phyloP scores from a whole-genome alignment of 2,329 filamentous ascomycete species.

The Alternaria sp. region DNA sequence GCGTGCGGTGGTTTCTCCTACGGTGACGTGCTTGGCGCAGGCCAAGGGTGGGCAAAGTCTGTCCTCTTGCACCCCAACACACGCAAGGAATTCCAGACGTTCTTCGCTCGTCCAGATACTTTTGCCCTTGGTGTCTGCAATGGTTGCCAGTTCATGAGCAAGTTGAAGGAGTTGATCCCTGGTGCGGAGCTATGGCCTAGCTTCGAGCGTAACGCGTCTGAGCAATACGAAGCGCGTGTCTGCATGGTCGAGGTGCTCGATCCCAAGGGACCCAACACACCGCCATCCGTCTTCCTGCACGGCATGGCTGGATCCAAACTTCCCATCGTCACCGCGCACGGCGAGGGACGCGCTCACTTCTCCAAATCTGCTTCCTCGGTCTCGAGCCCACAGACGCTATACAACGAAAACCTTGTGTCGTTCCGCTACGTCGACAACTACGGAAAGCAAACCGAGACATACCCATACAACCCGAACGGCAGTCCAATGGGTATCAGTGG shows the following conservation, averaged over 20 bases:
- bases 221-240: constrained; percentile 89
- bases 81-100: constrained; percentile 77
- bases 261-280: constrained; percentile 49
- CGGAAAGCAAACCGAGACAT: constrained; percentile 75
- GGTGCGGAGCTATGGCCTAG: constrained; percentile 83
- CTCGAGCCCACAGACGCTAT: constrained; percentile 58
- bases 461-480: constrained; percentile 90
- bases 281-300: constrained; percentile 80
- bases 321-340: constrained; percentile 88
- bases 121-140: constrained; percentile 96
- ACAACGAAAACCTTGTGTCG: constrained; percentile 72
- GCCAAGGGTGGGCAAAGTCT: constrained; percentile 93
- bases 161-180: constrained; percentile 82
- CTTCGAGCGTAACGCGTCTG: constrained; percentile 82
- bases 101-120: constrained; percentile 88
- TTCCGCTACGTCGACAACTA: constrained; percentile 87
- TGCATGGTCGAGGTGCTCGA: constrained; percentile 83
- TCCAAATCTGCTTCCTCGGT: constrained; percentile 46
- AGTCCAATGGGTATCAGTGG: constrained; percentile 82
- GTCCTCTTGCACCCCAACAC: constrained; percentile 82
- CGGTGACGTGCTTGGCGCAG: constrained; percentile 90
- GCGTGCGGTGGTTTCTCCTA: constrained; percentile 98
- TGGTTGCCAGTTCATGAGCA: constrained; percentile 92
- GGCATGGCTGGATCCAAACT: constrained; percentile 83
- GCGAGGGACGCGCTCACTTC: constrained; percentile 79